Evolutionary conservation across 1,284 basidiomycete genomes (phyloP).

Genomic region (Cutaneotrichosporon sp.): DNA sequence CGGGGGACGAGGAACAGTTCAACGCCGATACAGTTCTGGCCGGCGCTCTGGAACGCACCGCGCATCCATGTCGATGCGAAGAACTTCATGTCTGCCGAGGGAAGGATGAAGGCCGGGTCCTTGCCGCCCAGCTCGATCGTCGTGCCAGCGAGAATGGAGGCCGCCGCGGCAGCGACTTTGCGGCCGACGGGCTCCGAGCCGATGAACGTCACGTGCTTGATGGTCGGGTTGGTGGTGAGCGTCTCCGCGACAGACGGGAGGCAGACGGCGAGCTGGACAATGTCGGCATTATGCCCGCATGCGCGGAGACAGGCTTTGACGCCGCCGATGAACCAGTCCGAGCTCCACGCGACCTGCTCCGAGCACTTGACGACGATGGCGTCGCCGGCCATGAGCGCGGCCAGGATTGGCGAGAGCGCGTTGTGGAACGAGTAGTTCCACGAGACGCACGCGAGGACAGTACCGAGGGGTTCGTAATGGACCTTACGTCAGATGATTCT

Average conservation of each 20-base stretch:
- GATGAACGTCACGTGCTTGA: constrained; percentile 74
- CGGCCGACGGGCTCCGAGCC: constrained; percentile 87
- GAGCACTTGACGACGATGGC: constrained; percentile 88
- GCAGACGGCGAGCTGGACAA: constrained; percentile 77
- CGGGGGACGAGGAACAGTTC: constrained; percentile 77
- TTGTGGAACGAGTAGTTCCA: constrained; percentile 80
- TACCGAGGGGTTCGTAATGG: constrained; percentile 87
- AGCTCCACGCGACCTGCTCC: constrained; percentile 86
- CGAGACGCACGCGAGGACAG: constrained; percentile 86
- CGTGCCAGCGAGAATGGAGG: constrained; percentile 79
- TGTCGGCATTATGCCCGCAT: constrained; percentile 74
- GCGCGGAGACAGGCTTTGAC: constrained; percentile 70
- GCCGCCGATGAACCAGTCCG: constrained; percentile 74
- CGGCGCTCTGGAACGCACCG: constrained; percentile 65
- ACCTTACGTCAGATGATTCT: constrained; percentile 58
- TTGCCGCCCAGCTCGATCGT: constrained; percentile 81
- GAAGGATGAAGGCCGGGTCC: constrained; percentile 58
- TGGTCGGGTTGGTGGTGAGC: constrained; percentile 72
- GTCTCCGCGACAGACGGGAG: constrained; percentile 81
- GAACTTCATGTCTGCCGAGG: constrained; percentile 54
- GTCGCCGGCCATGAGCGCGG: constrained; percentile 86
- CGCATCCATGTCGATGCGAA: constrained; percentile 66
- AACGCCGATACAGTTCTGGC: constrained; percentile 96
- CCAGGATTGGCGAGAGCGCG: constrained; percentile 86
- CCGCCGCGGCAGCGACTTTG: constrained; percentile 76